Conservation (phyloP, 2,329 filamentous ascomycete species). For the Aspergillus luchuensis region DNA sequence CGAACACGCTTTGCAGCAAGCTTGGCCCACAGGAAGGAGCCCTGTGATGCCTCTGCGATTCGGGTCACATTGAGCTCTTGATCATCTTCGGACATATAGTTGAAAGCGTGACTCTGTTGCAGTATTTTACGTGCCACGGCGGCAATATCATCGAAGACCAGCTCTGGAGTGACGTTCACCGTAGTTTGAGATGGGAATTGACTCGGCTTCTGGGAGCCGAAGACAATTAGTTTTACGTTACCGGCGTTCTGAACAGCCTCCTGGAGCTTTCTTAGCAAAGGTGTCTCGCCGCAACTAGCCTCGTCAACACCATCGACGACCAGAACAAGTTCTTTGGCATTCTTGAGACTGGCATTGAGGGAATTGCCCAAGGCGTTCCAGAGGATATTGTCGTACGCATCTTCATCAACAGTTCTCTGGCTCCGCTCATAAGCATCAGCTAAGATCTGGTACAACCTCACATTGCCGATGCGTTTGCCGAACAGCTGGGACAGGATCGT, state of each 20-base stretch:
- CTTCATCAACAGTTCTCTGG: constrained; percentile 23
- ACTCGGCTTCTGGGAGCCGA: constrained; percentile 28
- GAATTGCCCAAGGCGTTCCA: constrained; percentile 37
- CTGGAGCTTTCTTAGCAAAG: constrained; percentile 31
- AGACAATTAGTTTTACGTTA: constrained; percentile 33
- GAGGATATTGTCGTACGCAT: constrained; percentile 37
- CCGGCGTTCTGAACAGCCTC: constrained; percentile 22
- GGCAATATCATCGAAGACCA: constrained; percentile 39
- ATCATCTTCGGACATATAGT: constrained; percentile 30
- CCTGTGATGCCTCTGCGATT: constrained; percentile 36
- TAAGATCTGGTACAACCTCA: constrained; percentile 38
- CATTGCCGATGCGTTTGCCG: constrained; percentile 41
- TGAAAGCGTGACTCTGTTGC: constrained; percentile 27
- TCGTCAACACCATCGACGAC: constrained; percentile 45
- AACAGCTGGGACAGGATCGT: constrained; percentile 42
- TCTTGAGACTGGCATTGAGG: constrained; percentile 29
- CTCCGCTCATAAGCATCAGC: constrained; percentile 33
- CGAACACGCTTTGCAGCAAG: constrained; percentile 35
- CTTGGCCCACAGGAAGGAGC: constrained; percentile 46
- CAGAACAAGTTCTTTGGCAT: constrained; percentile 38
- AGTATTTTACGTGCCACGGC: constrained; percentile 35
- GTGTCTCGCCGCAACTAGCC: constrained; percentile 31
- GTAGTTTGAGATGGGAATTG: constrained; percentile 13
- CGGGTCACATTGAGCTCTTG: constrained; percentile 36
- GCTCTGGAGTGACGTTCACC: constrained; percentile 33